phyloP scores from a whole-genome alignment of 2,329 filamentous ascomycete species.

The Aspergillus glaucus region DNA sequence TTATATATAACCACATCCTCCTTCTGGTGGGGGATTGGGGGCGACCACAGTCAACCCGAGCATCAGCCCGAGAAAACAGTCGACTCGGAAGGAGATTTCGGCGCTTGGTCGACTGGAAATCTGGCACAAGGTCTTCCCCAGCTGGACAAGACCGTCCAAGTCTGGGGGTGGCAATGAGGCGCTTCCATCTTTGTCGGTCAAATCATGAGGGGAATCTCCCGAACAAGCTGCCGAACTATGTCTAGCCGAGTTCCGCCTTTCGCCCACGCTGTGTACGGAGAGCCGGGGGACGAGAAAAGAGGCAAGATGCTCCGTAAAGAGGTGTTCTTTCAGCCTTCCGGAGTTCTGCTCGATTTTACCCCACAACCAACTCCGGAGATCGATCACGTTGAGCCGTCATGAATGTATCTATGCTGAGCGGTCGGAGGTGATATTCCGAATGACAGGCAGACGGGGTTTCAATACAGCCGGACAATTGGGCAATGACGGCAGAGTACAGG shows the following conservation, averaged over 20 bases:
- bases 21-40: conserved; percentile 5
- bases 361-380: background rate
- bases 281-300: background rate
- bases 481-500: too few relatives aligned
- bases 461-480: background rate
- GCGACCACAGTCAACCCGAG: conserved; percentile 2
- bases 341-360: background rate
- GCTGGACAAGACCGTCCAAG: background rate
- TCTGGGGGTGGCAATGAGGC: background rate
- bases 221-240: conserved; percentile 15
- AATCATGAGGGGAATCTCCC: conserved; percentile 17
- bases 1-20: conserved; percentile 7
- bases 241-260: conserved; percentile 22
- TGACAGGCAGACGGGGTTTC: background rate
- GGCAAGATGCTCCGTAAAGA: background rate
- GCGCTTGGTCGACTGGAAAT: conserved; percentile 6
- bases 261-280: background rate
- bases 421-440: background rate
- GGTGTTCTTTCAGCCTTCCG: background rate
- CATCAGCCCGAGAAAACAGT: conserved; percentile 8
- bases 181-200: conserved; percentile 2
- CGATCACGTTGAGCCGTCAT: background rate
- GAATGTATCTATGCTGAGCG: background rate
- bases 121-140: background rate
- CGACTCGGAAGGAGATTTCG: conserved; percentile 16